Evolutionary conservation across 2,329 filamentous ascomycete genomes (phyloP), one percentile per base, ranked within the genome.

Genomic region (Pseudocercospora ulei): DNA sequence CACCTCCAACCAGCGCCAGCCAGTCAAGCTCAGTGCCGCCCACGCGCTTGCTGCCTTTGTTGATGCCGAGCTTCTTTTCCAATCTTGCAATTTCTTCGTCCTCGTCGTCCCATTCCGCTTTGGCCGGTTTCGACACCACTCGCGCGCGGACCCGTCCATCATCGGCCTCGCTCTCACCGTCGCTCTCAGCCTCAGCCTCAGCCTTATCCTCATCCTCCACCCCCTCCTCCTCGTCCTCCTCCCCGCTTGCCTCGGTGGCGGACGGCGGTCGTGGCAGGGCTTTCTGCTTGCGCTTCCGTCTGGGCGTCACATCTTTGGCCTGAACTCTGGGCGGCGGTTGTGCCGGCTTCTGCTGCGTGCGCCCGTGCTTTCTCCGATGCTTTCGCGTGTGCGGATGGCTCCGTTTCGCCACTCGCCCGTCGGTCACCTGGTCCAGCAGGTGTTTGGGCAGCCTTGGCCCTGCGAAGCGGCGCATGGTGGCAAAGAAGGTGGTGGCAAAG

Each of bases 51-150:
- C 79, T 78, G 19, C 74, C 78, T 55, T 85, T 92, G 44, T 80
- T 80, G 20, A 95, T 71, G 0, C 90, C 88, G 2, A 98, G 66
- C 55, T 83, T 92, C 60, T 80, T 86, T 64, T 98, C 90, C 19
- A 95, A 66, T 2, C 78, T 78, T 12, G 80, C 79, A 51, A 98
- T 96, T 52, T 94, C 85, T 2, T 78, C 82, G 55, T 96, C 86
- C 42, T 98, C 88, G 45, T 83, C 70, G 0, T 75, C 78, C 3
- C 95, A 65, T 50, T 73, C 76, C 3, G 78, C 48, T 33, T 51
- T 55, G 6, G 47, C 53, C 12, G 47, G 43, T 24, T 43, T 38
- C 22, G 53, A 35, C 4, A 50, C 31, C 22, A 38, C 29, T 4
- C 31, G 30, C 7, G 37, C 42, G 6, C 31, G 25, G 8, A n/a